These are phyloP conservation scores for Mycena albidolilacea DNA, from an alignment of 768 basidiomycete species.

Conservation along the genomic window DNA sequence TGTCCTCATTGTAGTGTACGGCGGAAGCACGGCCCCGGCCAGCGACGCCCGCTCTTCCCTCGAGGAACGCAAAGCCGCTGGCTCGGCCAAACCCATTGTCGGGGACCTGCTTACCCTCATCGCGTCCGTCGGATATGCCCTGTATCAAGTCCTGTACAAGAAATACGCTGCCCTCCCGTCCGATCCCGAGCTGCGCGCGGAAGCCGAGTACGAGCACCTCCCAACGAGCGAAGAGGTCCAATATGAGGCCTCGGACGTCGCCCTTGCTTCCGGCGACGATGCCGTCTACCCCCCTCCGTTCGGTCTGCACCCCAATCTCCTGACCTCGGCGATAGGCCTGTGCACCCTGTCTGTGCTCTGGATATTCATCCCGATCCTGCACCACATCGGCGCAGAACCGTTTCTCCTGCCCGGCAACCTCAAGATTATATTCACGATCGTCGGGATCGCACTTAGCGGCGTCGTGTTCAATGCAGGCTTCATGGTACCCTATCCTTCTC, in stretches of 20 bases:
- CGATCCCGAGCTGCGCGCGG: slow-evolving; percentile 67
- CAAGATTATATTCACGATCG: slow-evolving; percentile 65
- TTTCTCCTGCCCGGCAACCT: slow-evolving; percentile 75
- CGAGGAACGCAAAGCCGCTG: slow-evolving; percentile 21
- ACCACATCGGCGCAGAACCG: slow-evolving; percentile 73
- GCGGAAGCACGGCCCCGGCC: slow-evolving; percentile 61
- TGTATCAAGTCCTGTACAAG: slow-evolving; percentile 92
- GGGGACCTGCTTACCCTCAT: slow-evolving; percentile 83
- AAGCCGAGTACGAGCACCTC: slow-evolving; percentile 62
- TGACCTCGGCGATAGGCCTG: slow-evolving; percentile 87
- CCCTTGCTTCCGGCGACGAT: slow-evolving; percentile 44
- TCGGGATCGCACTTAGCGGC: slow-evolving; percentile 79
- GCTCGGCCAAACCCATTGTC: slow-evolving; percentile 61
- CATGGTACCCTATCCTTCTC: slow-evolving; percentile 68
- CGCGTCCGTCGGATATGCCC: slow-evolving; percentile 79
- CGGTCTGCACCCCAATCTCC: slow-evolving; percentile 86
- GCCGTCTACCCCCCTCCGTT: slow-evolving; percentile 78
- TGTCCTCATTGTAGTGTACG: slow-evolving; percentile 87
- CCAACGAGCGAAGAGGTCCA: slow-evolving; percentile 51
- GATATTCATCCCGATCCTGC: slow-evolving; percentile 84
- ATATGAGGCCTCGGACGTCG: slow-evolving; percentile 32
- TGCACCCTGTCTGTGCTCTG: slow-evolving; percentile 82
- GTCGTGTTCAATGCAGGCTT: slow-evolving; percentile 88
- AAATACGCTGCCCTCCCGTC: slow-evolving; percentile 78
- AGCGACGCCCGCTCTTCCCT: slow-evolving; percentile 32